Evolutionary conservation across 805 yeast genomes (phyloP), one percentile per base, ranked within the genome.

Genomic region (Candida patagonica): DNA sequence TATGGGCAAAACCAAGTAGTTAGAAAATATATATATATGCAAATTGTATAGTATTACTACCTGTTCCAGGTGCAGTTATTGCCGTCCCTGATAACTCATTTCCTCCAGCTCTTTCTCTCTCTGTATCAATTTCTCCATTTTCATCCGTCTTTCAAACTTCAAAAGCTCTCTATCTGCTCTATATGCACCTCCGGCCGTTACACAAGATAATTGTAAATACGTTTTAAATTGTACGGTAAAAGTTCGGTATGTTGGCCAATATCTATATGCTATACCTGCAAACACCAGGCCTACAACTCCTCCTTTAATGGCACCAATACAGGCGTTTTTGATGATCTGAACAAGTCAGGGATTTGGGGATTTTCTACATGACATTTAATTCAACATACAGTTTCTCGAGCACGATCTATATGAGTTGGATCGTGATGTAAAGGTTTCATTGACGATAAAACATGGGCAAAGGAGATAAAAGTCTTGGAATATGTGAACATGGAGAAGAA

Each of bases 361-460:
- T 13, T 17, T 29, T n/a, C n/a, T n/a, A n/a, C 13, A 24, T 24
- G 26, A 24, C 10, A 24, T 24, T 24, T 12, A 24, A 24, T 24
- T 8, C 12, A 24, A 43, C 52, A 5, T 40, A 49, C 53, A 9
- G 43, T 47, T 21, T 51, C 44, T 4, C 41, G 36, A n/a, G 56
- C 56, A 13, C 53, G 54, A 9, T 47, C 39, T 23, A 52, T 31
- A 36, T 40, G 39, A 20, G 37, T 38, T 5, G 53, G 52, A 29
- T 50, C 51, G 26, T 52, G 55, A 30, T 52, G 56, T 7, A 54
- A 49, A 5, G 55, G 56, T 22, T 51, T 26, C 44, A 37, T 37
- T 5, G n/a, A n/a, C n/a, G n/a, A n/a, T n/a, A n/a, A n/a, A n/a
- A n/a, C n/a, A n/a, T n/a, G n/a, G n/a, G n/a, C n/a, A n/a, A n/a